Evolutionary conservation across 2,329 filamentous ascomycete genomes (phyloP).

Genomic region (Nemania diffusa): DNA sequence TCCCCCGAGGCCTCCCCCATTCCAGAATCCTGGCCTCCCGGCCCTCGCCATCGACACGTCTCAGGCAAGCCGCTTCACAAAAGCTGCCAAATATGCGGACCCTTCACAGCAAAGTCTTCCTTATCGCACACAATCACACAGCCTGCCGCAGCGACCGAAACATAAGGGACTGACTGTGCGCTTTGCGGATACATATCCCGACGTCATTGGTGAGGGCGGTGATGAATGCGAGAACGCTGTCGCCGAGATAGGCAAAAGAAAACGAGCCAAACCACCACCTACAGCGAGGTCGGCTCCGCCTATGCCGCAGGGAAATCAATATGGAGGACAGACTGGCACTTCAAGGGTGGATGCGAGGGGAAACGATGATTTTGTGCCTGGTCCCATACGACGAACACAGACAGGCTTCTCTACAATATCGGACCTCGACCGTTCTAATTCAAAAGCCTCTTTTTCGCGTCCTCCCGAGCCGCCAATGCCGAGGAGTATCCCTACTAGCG

Average conservation of each 20-base stretch:
- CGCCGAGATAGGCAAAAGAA: slow-evolving; percentile 74
- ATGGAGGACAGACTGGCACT: slow-evolving; percentile 42
- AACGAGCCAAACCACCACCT: slow-evolving; percentile 55
- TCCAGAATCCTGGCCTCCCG: slow-evolving; percentile 49
- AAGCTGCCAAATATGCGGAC: slow-evolving; percentile 60
- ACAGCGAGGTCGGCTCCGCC: slow-evolving; percentile 49
- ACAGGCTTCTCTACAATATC: slow-evolving; percentile 62
- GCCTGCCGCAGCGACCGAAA: slow-evolving; percentile 62
- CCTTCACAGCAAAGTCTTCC: slow-evolving; percentile 57
- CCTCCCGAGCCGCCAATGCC: slow-evolving; percentile 41
- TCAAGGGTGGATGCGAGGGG: slow-evolving; percentile 44
- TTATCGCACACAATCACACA: slow-evolving; percentile 56
- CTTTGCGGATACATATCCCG: slow-evolving; percentile 78
- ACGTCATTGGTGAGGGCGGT: slow-evolving; percentile 89
- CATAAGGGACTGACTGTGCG: slow-evolving; percentile 74
- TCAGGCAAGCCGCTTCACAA: slow-evolving; percentile 65
- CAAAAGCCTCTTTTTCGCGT: slow-evolving; percentile 31
- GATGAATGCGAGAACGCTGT: slow-evolving; percentile 82
- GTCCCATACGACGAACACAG: slow-evolving; percentile 65
- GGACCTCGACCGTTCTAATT: slow-evolving; percentile 37
- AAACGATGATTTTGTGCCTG: slow-evolving; percentile 62
- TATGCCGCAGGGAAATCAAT: slow-evolving; percentile 46
- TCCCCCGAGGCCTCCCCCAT: slow-evolving; percentile 53
- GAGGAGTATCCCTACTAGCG: slow-evolving; percentile 49
- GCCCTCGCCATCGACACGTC: slow-evolving; percentile 65